Conservation (phyloP, 805 yeast species). For the Kodamaea jinghongensis region DNA sequence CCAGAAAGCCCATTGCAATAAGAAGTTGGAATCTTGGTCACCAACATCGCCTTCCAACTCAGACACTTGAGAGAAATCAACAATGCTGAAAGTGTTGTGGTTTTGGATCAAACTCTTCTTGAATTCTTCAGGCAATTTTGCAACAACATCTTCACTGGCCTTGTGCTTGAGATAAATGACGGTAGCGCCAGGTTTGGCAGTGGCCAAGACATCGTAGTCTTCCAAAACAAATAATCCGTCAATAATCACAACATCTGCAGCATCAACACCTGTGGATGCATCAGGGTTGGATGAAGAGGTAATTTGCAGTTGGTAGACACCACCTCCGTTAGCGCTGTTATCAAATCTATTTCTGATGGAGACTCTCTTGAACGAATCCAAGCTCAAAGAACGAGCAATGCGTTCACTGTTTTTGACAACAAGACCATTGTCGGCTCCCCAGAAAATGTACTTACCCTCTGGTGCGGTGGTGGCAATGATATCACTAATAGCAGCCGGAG, state of each 20-base stretch:
- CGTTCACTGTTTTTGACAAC: constrained; percentile 57
- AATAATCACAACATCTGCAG: constrained; percentile 64
- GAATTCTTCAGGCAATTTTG: constrained; percentile 51
- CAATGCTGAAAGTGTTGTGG: constrained; percentile 48
- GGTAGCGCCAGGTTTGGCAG: constrained; percentile 55
- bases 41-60: constrained; percentile 50
- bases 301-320: constrained; percentile 69
- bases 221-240: constrained; percentile 56
- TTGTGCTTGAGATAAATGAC: constrained; percentile 42
- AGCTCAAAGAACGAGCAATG: constrained; percentile 66
- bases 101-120: constrained; percentile 53
- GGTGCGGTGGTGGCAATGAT: constrained; percentile 43
- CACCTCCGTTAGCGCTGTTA: constrained; percentile 72
- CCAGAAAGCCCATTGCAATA: constrained; percentile 82
- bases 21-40: constrained; percentile 44
- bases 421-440: constrained; percentile 66
- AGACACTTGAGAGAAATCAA: constrained; percentile 64
- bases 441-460: constrained; percentile 49
- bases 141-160: constrained; percentile 48
- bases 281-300: constrained; percentile 23
- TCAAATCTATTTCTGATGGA: constrained; percentile 67
- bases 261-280: constrained; percentile 38
- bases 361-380: constrained; percentile 53
- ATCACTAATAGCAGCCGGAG: constrained; percentile 16
- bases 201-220: constrained; percentile 59